Base-by-base conservation (phyloP, 106 monocot species). In the Dendrobium nobile region DNA sequence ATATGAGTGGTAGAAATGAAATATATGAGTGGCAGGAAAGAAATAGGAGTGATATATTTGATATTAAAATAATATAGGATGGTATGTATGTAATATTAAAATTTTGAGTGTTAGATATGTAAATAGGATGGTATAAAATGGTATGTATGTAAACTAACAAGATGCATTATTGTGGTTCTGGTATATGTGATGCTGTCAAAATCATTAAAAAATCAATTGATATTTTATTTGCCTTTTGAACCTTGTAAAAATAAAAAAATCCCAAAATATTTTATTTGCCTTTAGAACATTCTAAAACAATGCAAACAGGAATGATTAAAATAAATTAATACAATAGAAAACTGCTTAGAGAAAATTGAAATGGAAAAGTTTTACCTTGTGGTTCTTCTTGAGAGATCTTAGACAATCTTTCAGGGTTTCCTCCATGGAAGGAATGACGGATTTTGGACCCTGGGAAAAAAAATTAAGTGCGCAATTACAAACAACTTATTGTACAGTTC, bases 351-450 rank as follows among this genome's bases (percentile, higher is more conserved):
- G 22, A 61, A 61, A 61, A 24, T 61, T 3, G n/a, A 61, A 7
- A 8, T 22, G 7, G 22, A 61, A 61, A 61, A 61, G 40, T 41
- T 74, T 16, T 90, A 92, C 97, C 97, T 88, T 92, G 78, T 97
- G 80, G 88, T 82, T 88, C 72, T 86, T 88, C 81, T 89, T 94
- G 8, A 97, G 89, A 59, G 86, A 82, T 40, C 97, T 88, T 37
- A 97, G 78, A 79, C 94, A 91, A 40, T 91, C 87, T 77, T 87
- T 91, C 87, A 97, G 80, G 22, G 78, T 65, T 42, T 92, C 86
- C 72, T 84, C 89, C 27, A 84, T 83, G 33, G 67, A 81, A 79
- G 80, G 82, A 59, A 79, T 89, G 20, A 86, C 72, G 73, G 87
- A 85, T 44, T 86, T 72, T 19, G 70, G 54, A 54, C 79, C 90